Base-by-base conservation (phyloP, 2,329 filamentous ascomycete species). In the Penicillium olsonii region DNA sequence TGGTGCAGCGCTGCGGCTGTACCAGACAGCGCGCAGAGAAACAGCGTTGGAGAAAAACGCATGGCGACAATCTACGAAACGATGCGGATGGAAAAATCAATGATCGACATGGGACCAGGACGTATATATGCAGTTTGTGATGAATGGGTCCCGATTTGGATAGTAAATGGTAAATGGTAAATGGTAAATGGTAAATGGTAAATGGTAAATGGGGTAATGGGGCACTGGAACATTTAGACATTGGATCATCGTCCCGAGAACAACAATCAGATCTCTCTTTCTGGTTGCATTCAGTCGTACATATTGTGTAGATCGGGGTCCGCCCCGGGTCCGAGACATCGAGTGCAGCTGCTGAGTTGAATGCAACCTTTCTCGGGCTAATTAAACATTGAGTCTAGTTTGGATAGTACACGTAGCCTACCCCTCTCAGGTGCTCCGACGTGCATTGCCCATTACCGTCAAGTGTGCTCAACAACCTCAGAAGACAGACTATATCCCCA, bases 261-360 rank as follows among this genome's bases (percentile, higher is more conserved):
- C 44, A 50, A 53, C 51, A 38, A 43, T 42, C 35, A 48, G 38
- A 38, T 53, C 52, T 52, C 51, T 55, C 49, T 55, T n/a, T n/a
- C n/a, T n/a, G 48, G 14, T 55, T 57, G 52, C 56, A 45, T 54
- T 35, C 17, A 14, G 7, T 1, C 7, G 41, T 18, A 22, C 17
- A 22, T 12, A 18, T 4, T n/a, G n/a, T n/a, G 14, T 29, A 42
- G 50, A 37, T 4, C 41, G 40, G 35, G 11, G n/a, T n/a, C n/a
- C n/a, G n/a, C n/a, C n/a, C n/a, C n/a, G n/a, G n/a, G n/a, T n/a
- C 53, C 43, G 50, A 53, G 50, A 53, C 46, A 46, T 50, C 33
- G 53, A 40, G 45, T 55, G 42, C 53, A 50, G 53, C 38, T n/a
- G n/a, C n/a, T n/a, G n/a, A n/a, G n/a, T n/a, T n/a, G n/a, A n/a